phyloP scores from a whole-genome alignment of 805 yeast species.

The Huiozyma naganishii region DNA sequence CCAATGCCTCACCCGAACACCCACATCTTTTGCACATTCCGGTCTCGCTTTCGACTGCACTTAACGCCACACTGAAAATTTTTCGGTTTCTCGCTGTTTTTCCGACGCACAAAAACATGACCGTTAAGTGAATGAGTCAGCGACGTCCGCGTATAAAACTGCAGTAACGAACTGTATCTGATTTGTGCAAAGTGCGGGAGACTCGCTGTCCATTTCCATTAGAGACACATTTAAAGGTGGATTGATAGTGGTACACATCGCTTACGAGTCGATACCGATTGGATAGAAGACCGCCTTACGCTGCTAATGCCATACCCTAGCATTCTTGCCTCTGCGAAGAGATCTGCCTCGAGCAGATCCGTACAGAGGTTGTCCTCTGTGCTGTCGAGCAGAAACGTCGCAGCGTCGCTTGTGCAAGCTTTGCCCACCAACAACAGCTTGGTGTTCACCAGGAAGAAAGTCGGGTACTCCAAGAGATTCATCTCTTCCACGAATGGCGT shows the following conservation, averaged over 20 bases:
- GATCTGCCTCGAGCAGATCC: slow-evolving; percentile 4
- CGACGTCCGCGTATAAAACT: slow-evolving; percentile 1
- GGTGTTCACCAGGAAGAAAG: slow-evolving; percentile 12
- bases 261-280: too few relatives aligned
- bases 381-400: slow-evolving; percentile 8
- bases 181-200: background rate
- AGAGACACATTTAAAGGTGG: slow-evolving; percentile 2
- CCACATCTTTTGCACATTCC: background rate
- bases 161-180: background rate
- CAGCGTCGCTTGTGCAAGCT: slow-evolving; percentile 6
- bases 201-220: slow-evolving; percentile 9
- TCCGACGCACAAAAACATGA: background rate
- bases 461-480: slow-evolving; percentile 21
- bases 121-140: slow-evolving; percentile 13
- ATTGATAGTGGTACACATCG: too few relatives aligned
- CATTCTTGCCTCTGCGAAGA: slow-evolving; percentile 20
- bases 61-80: background rate
- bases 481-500: slow-evolving; percentile 16
- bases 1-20: background rate
- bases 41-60: background rate
- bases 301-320: slow-evolving; percentile 19
- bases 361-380: slow-evolving; percentile 11
- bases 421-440: slow-evolving; percentile 6
- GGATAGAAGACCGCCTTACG: too few relatives aligned
- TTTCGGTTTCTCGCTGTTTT: background rate